Base-by-base conservation (phyloP, 108 stramenopile species). In the Epithemia pelagica region DNA sequence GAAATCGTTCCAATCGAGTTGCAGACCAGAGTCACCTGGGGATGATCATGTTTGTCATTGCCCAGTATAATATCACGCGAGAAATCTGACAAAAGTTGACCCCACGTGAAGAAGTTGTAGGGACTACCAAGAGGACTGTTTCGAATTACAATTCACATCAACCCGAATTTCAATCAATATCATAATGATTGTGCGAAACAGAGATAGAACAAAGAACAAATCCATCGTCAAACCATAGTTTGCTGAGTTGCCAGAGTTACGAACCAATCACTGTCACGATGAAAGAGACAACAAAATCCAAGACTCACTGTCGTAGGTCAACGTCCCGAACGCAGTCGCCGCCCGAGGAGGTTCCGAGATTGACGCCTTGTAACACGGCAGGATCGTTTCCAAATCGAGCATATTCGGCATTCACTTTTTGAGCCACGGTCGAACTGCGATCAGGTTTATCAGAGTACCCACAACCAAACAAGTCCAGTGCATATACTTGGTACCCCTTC, bases 31-130 rank as follows among this genome's bases (percentile, higher is more conserved):
- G 87, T 91, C 27, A 90, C 83, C 26, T 58, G 32, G 32, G 74
- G 59, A 32, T 70, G 25, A 2, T 72, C 58, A 30, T 32, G 62
- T 19, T 64, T 18, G 46, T 54, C 33, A 54, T 71, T 65, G 22
- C 59, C 26, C 62, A 79, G 65, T 27, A 94, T 73, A 21, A 95
- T 68, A 32, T 91, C 82, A 21, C 71, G 72, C 15, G 68, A 76
- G 75, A 92, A 95, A 59, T 90, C 89, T 0, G 74, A 64, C 30
- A 95, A 63, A 54, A 91, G 83, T 32, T 94, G 83, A 28, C 83
- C 72, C 96, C 96, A 97, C 2, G 90, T 97, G 61, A 85, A 95
- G 66, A 97, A 97, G 61, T 94, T 93, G 79, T 94, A 97, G 24
- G 87, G 83, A 59, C 79, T 81, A 0, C 65, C 22, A 0, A 79